Percentiles rank a stretch among this genome's conserved stretches.
phyloP scores from a whole-genome alignment of 805 yeast genomes.

The Clavispora vitiphila region DNA sequence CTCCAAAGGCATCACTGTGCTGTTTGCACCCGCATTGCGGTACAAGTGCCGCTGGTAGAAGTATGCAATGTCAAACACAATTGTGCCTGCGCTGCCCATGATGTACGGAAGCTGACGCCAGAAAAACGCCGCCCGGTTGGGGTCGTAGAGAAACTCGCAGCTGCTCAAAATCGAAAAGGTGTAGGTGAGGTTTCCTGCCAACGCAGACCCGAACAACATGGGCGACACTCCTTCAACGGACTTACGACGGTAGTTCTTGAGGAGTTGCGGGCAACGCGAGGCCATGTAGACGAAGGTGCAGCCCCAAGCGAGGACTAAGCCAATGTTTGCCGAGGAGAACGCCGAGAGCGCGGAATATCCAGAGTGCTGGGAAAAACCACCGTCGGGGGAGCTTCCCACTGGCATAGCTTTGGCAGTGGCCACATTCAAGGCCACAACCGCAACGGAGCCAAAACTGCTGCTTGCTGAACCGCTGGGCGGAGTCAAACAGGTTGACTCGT shows the following conservation, averaged over 20 bases:
- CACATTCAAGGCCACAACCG: constrained; percentile 11
- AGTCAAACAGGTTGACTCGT: neutral
- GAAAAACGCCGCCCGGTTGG: constrained; percentile 43
- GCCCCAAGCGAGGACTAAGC: constrained; percentile 58
- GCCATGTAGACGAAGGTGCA: constrained; percentile 72
- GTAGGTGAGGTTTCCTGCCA: constrained; percentile 73
- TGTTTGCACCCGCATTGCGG: constrained; percentile 7
- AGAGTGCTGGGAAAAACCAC: too few species aligned
- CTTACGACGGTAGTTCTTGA: constrained; percentile 69
- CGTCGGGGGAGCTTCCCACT: neutral
- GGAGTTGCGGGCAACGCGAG: constrained; percentile 80
- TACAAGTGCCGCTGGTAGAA: constrained; percentile 54
- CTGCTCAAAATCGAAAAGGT: constrained; percentile 68
- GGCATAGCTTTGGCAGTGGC: constrained; percentile 12
- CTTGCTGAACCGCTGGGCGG: constrained; percentile 3
- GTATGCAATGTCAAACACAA: constrained; percentile 66
- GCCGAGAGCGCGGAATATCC: too few species aligned
- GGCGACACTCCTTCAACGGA: constrained; percentile 88
- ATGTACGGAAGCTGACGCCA: constrained; percentile 74
- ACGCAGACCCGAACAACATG: constrained; percentile 69
- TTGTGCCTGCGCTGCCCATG: constrained; percentile 81
- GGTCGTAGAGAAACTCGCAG: constrained; percentile 40
- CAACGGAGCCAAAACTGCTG: constrained; percentile 7
- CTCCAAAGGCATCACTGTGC: constrained; percentile 8
- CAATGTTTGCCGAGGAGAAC: constrained; percentile 4